Evolutionary conservation across 2,329 filamentous ascomycete species (phyloP).

Genomic region (Aspergillus udagawae): DNA sequence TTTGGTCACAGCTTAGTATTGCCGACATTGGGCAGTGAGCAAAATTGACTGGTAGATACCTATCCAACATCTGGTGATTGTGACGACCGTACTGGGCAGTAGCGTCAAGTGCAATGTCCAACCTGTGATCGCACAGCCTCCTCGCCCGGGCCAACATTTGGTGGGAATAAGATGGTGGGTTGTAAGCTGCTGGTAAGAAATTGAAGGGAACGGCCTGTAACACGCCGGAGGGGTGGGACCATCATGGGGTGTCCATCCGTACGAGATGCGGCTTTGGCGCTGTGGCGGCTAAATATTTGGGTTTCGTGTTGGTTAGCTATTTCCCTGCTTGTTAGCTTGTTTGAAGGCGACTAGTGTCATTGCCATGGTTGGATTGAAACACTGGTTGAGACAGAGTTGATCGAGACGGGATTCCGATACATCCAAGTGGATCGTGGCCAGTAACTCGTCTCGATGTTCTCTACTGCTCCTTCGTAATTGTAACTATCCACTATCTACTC

Average conservation of each 20-base stretch:
- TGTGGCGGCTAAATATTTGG: background rate
- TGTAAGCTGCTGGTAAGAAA: background rate
- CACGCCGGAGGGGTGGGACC: background rate
- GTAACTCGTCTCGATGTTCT: no score
- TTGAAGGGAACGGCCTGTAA: background rate
- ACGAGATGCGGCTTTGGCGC: background rate
- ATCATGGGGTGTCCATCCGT: background rate
- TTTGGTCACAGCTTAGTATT: conserved; percentile 19
- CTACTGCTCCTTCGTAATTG: background rate
- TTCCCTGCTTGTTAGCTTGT: background rate
- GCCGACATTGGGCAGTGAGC: conserved; percentile 1
- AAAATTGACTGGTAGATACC: conserved; percentile 3
- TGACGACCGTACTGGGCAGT: conserved; percentile 2
- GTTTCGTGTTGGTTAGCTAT: background rate
- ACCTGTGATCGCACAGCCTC: background rate
- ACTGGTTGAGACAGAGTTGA: conserved; percentile 17
- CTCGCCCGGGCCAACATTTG: background rate
- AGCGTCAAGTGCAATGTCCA: background rate
- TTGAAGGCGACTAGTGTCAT: background rate
- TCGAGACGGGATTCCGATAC: conserved; percentile 1
- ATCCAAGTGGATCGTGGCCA: background rate
- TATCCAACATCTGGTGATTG: background rate
- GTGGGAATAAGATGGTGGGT: background rate
- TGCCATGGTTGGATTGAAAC: conserved; percentile 16
- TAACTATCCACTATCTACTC: background rate